Evolutionary conservation across 108 stramenopile species (phyloP).

Genomic region (Schizochytrium sp.): DNA sequence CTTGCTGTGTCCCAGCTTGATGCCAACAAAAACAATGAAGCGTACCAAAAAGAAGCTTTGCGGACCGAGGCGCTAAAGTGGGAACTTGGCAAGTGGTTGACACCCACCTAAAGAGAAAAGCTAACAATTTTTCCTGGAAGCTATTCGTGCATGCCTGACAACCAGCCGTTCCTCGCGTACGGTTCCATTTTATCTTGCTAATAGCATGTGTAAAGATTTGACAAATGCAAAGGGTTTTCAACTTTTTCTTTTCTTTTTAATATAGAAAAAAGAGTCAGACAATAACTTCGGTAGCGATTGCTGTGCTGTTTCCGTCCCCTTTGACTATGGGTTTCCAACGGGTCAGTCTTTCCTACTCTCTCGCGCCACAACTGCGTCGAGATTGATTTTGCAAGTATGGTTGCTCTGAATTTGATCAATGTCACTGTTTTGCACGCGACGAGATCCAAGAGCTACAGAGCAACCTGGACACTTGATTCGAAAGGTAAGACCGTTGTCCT

Average conservation of each 20-base stretch:
- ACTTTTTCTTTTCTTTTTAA: no score
- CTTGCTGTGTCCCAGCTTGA: slow-evolving; percentile 14
- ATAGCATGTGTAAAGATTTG: no score
- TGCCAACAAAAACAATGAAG: not conserved
- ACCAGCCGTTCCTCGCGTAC: no score
- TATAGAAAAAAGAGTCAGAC: no score
- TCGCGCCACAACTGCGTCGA: not conserved
- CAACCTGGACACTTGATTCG: not conserved
- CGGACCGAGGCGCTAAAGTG: slow-evolving; percentile 7
- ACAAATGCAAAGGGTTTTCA: no score
- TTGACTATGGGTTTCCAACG: no score
- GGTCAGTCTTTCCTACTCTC: not conserved
- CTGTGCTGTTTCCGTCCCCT: no score
- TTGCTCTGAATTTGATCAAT: not conserved
- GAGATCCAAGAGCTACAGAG: not conserved
- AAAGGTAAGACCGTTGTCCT: not conserved
- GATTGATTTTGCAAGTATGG: not conserved
- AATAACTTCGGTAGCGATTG: no score
- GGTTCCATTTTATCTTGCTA: no score
- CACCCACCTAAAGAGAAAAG: not conserved
- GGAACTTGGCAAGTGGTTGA: slow-evolving; percentile 10
- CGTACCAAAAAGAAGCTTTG: not conserved
- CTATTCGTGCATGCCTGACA: no score
- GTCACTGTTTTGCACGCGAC: not conserved
- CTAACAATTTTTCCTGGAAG: no score